A percentile compares a stretch with the other conserved stretches of the same genome.
Evolutionary conservation across 129 eudicot genomes (phyloP).

Genomic region (Chrysanthemum makinoi): DNA sequence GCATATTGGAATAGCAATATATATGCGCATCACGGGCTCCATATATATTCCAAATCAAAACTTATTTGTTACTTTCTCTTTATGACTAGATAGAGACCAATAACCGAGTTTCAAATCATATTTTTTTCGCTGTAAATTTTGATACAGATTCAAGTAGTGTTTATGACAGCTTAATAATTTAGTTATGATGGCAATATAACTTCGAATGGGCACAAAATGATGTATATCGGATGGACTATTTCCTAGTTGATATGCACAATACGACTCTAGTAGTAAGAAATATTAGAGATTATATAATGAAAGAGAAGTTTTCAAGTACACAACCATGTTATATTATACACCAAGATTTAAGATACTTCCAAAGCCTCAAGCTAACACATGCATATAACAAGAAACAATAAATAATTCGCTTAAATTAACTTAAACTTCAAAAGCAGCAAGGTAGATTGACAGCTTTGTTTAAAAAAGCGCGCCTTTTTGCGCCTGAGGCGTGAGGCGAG

Average conservation of each 20-base stretch:
- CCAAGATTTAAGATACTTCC: conserved; percentile 9
- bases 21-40: conserved; percentile 19
- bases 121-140: neutral
- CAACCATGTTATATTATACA: conserved; percentile 6
- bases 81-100: neutral
- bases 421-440: neutral
- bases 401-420: neutral
- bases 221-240: neutral
- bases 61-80: conserved; percentile 1
- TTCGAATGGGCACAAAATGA: neutral
- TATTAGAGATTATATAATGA: neutral
- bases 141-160: conserved; percentile 2
- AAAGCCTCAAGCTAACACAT: conserved; percentile 18
- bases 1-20: conserved; percentile 11
- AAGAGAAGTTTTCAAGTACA: neutral
- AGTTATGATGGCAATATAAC: too few species aligned
- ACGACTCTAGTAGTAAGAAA: neutral
- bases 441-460: neutral
- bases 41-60: neutral
- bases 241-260: neutral
- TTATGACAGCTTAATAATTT: neutral
- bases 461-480: too few species aligned
- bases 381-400: conserved; percentile 8
- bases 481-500: too few species aligned
- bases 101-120: neutral